These are phyloP conservation scores for Wickerhamomyces rabaulensis DNA, from an alignment of 805 yeast species.

Conservation along the genomic window DNA sequence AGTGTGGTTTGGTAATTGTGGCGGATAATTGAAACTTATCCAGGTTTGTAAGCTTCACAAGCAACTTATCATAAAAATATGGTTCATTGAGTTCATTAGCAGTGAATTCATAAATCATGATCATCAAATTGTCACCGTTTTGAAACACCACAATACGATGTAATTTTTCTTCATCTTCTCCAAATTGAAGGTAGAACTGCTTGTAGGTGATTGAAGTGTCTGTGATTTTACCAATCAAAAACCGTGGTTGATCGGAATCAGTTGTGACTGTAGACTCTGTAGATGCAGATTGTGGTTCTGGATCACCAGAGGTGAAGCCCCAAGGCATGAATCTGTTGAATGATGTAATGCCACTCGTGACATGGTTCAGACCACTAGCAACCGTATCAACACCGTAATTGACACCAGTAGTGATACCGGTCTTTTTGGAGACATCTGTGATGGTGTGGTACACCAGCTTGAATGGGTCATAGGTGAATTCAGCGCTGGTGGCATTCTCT, in stretches of 20 bases:
- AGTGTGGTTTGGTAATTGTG: constrained; percentile 1
- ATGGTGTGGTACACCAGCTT: constrained; percentile 18
- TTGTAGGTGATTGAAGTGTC: constrained; percentile 15
- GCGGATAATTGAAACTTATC: constrained; percentile 6
- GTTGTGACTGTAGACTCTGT: neutral
- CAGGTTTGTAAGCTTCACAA: constrained; percentile 4
- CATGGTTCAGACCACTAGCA: constrained; percentile 2
- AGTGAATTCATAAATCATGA: constrained; percentile 15
- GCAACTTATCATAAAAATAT: constrained; percentile 10
- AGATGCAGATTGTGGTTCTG: neutral
- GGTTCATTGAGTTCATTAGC: constrained; percentile 13
- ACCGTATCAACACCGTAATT: constrained; percentile 18
- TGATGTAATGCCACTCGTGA: neutral
- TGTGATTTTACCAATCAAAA: constrained; percentile 15
- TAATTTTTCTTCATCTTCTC: constrained; percentile 8
- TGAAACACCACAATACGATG: constrained; percentile 17
- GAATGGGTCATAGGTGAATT: constrained; percentile 25
- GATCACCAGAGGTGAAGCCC: neutral
- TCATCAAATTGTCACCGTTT: constrained; percentile 4
- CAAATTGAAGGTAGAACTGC: constrained; percentile 15
- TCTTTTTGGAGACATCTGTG: constrained; percentile 19
- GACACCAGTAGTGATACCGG: constrained; percentile 17
- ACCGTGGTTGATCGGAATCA: neutral
- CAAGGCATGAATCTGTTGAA: constrained; percentile 13
- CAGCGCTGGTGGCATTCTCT: constrained; percentile 8